Evolutionary conservation across 176 grass and related monocot genomes (phyloP).

Genomic region (Tillandsia leiboldiana): DNA sequence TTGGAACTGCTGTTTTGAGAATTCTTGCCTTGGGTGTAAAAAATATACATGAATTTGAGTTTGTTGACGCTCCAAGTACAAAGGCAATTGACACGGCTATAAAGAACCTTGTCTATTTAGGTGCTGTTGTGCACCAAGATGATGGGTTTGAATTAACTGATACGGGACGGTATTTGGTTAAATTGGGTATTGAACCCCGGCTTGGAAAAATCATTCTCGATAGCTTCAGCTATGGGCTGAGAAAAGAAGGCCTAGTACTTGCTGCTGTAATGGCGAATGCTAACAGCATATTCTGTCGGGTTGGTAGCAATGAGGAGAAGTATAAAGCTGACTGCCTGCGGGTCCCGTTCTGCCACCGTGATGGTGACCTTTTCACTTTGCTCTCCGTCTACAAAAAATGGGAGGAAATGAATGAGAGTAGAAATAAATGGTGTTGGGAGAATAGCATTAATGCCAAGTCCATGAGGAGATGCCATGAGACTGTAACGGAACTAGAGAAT

Average conservation of each 20-base stretch:
- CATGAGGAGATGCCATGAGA: conserved; percentile 78
- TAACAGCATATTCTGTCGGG: conserved; percentile 94
- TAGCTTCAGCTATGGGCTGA: conserved; percentile 53
- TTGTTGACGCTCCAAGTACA: conserved; percentile 80
- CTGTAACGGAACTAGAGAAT: conserved; percentile 63
- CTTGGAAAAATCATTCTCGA: conserved; percentile 95
- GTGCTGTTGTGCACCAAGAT: conserved; percentile 41
- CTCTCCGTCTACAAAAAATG: conserved; percentile 95
- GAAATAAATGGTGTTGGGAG: conserved; percentile 81
- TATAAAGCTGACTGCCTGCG: conserved; percentile 74
- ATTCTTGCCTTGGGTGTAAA: conserved; percentile 72
- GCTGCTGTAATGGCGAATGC: conserved; percentile 94
- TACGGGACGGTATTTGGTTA: conserved; percentile 53
- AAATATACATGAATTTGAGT: conserved; percentile 64
- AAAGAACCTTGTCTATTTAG: conserved; percentile 70
- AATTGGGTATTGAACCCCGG: conserved; percentile 78
- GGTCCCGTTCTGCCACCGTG: conserved; percentile 69
- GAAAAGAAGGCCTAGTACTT: conserved; percentile 77
- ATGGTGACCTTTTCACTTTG: conserved; percentile 89
- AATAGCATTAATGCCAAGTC: conserved; percentile 94
- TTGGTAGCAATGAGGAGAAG: conserved; percentile 73
- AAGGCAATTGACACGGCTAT: conserved; percentile 59
- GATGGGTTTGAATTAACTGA: conserved; percentile 56
- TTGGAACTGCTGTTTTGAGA: conserved; percentile 73
- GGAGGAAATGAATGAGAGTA: conserved; percentile 57